phyloP scores from a whole-genome alignment of 768 basidiomycete species.

The Leccinum broughii region DNA sequence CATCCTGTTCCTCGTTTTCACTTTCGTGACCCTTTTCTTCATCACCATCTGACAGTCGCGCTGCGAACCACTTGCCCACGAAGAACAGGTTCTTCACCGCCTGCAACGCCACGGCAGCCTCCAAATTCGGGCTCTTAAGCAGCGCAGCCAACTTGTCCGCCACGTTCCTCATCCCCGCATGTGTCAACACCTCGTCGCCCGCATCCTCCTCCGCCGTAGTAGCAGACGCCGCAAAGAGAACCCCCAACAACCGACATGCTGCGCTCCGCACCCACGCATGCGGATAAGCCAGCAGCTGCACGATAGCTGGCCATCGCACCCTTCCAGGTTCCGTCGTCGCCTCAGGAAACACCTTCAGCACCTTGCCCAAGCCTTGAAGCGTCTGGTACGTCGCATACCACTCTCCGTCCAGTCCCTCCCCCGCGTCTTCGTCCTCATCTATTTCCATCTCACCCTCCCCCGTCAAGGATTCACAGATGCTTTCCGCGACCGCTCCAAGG shows the following conservation, averaged over 20 bases:
- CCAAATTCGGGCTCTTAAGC: constrained; percentile 79
- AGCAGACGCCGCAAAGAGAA: constrained; percentile 59
- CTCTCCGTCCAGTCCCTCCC: constrained; percentile 56
- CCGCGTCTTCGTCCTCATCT: constrained; percentile 44
- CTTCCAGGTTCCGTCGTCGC: constrained; percentile 43
- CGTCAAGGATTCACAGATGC: constrained; percentile 13
- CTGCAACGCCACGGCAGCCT: constrained; percentile 73
- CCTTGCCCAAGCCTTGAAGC: constrained; percentile 64
- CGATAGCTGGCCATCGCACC: constrained; percentile 64
- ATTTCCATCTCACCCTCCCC: constrained; percentile 43
- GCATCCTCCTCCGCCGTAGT: constrained; percentile 8
- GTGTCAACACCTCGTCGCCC: constrained; percentile 51
- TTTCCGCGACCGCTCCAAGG: constrained; percentile 38
- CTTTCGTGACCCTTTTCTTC: constrained; percentile 26
- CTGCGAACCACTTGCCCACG: constrained; percentile 80
- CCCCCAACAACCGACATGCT: constrained; percentile 72
- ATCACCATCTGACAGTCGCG: constrained; percentile 33
- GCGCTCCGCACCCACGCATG: constrained; percentile 93
- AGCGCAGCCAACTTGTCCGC: constrained; percentile 75
- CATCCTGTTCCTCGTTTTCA: constrained; percentile 16
- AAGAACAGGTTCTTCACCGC: constrained; percentile 93
- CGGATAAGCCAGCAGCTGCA: constrained; percentile 75
- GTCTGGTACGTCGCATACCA: constrained; percentile 88
- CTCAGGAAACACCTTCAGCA: constrained; percentile 57
- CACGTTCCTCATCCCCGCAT: constrained; percentile 59